These are phyloP conservation scores for Lecanicillium sp. DNA, from an alignment of 2,329 filamentous ascomycete genomes.

Conservation along the genomic window DNA sequence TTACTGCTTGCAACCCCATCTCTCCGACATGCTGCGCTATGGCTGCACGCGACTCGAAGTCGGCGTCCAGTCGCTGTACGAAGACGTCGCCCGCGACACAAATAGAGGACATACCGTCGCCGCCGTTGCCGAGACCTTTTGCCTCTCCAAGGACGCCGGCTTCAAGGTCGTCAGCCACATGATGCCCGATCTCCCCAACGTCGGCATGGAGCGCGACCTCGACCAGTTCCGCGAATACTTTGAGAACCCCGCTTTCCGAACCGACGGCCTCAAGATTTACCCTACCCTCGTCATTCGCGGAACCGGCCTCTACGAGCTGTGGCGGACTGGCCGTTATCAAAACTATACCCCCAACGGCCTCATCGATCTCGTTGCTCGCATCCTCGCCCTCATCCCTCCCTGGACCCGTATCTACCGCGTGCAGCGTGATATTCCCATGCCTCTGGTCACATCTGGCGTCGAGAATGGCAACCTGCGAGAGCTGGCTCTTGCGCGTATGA, in stretches of 20 bases:
- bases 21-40: conserved; percentile 95
- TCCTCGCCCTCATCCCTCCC: conserved; percentile 85
- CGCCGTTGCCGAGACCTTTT: conserved; percentile 92
- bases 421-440: conserved; percentile 99
- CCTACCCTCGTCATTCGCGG: conserved; percentile 95
- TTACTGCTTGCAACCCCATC: conserved; percentile 92
- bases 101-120: conserved; percentile 96
- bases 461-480: conserved; percentile 97
- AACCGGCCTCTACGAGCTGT: conserved; percentile 92
- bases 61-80: conserved; percentile 93
- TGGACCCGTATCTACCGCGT: conserved; percentile 99
- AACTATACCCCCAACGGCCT: conserved; percentile 98
- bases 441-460: conserved; percentile 93
- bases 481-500: conserved; percentile 92
- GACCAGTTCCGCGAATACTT: conserved; percentile 98
- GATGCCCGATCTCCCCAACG: conserved; percentile 98
- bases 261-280: conserved; percentile 96
- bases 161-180: conserved; percentile 99
- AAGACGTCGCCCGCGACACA: conserved; percentile 96
- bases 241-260: conserved; percentile 90
- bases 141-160: conserved; percentile 91
- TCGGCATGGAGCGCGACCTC: conserved; percentile 95
- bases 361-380: conserved; percentile 93
- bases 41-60: conserved; percentile 92
- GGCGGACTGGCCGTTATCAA: conserved; percentile 94